Percentiles rank a stretch among this genome's conserved stretches.
phyloP scores from a whole-genome alignment of 2,329 filamentous ascomycete genomes.

The Elsinoe batatas region DNA sequence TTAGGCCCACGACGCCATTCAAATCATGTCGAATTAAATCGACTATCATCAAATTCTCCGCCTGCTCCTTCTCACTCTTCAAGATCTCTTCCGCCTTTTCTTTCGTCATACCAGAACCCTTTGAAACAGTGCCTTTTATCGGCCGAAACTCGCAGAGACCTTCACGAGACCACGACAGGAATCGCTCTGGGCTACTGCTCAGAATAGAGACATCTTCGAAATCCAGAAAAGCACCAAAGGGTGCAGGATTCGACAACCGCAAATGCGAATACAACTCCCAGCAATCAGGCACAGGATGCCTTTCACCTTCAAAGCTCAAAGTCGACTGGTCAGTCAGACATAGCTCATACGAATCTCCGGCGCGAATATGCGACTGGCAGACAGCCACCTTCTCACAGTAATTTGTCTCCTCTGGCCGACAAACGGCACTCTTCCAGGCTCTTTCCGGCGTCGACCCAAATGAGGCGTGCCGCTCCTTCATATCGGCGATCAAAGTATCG shows the following conservation, averaged over 20 bases:
- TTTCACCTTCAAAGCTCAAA: conserved; percentile 35
- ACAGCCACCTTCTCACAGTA: conserved; percentile 59
- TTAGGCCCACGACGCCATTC: conserved; percentile 62
- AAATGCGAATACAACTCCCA: conserved; percentile 68
- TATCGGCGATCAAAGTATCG: neutral
- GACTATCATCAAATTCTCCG: conserved; percentile 97
- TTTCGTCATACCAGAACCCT: conserved; percentile 58
- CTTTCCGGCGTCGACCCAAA: neutral
- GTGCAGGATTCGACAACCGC: conserved; percentile 63
- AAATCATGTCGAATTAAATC: conserved; percentile 92
- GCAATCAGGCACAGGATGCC: conserved; percentile 20
- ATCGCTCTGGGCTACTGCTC: conserved; percentile 81
- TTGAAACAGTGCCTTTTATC: conserved; percentile 94
- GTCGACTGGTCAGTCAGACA: conserved; percentile 69
- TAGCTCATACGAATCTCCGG: conserved; percentile 76
- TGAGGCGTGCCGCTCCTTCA: neutral
- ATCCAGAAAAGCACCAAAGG: conserved; percentile 73
- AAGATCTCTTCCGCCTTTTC: conserved; percentile 63
- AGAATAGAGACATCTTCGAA: conserved; percentile 57
- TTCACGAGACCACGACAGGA: conserved; percentile 56
- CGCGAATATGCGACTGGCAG: conserved; percentile 62
- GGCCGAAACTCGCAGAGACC: conserved; percentile 71
- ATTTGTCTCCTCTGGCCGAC: conserved; percentile 20
- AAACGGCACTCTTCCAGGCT: conserved; percentile 11
- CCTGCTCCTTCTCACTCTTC: conserved; percentile 75